Conservation (phyloP, 108 stramenopile genomes). For the Cyclotella choctawhatcheeana region DNA sequence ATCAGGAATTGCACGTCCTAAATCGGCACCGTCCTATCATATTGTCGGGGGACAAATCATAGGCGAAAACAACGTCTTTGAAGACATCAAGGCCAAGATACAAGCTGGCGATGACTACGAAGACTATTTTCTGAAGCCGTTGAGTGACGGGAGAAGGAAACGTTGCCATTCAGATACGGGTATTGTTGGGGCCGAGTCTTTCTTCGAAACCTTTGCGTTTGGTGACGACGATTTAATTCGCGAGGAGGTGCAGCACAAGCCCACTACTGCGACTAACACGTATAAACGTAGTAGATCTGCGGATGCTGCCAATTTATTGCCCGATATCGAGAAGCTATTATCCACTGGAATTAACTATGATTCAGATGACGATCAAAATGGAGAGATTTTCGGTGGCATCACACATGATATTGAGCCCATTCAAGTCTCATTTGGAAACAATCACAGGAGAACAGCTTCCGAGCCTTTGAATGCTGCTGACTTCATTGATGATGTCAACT, state of each 20-base stretch:
- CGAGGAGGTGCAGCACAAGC: background rate
- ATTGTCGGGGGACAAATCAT: background rate
- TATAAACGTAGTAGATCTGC: constrained; percentile 4
- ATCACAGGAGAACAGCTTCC: constrained; percentile 2
- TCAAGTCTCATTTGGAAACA: background rate
- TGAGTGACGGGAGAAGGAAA: constrained; percentile 12
- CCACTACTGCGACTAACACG: background rate
- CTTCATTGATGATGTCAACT: background rate
- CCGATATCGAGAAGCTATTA: background rate
- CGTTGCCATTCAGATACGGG: constrained; percentile 10
- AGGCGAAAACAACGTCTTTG: background rate
- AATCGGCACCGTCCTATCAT: constrained; percentile 1
- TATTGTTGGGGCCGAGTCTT: background rate
- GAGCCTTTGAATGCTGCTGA: constrained; percentile 5
- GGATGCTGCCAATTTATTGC: background rate
- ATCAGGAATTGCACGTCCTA: constrained; percentile 6
- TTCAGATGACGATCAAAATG: background rate
- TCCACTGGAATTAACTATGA: background rate
- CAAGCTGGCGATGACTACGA: background rate
- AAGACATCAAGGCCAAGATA: constrained; percentile 4
- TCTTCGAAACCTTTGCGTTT: background rate
- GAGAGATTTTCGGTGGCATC: background rate
- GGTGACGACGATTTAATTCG: background rate
- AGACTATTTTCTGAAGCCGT: constrained; percentile 2
- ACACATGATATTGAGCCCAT: constrained; percentile 1